Evolutionary conservation across 169 alveolate species (phyloP), one percentile per base, ranked within the genome.

Genomic region (Plasmodium relictum): DNA sequence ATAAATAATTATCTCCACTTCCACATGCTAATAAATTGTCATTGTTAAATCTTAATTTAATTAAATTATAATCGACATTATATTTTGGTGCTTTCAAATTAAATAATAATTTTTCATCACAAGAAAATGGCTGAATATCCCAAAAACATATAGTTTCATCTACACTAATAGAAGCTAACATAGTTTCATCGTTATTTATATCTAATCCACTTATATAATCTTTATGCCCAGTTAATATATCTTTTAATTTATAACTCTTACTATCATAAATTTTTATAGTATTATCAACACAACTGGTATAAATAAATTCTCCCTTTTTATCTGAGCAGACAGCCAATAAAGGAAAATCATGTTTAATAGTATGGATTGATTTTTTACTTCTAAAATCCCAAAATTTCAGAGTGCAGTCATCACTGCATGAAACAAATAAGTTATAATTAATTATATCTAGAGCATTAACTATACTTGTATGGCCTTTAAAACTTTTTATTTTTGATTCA

Each of bases 371-470:
- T 20, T 74, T 73, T 73, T 93, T 89, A 45, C 88, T 44, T 50
- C 97, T 88, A 63, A 91, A 54, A 66, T 95, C 97, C 97, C 97
- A 95, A 39, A 95, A 37, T 93, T 95, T 95, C 31, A 96, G 88
- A 6, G 96, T 91, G 2, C 97, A 96, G 88, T 95, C 97, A 88
- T 95, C 97, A 20, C 96, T 90, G 24, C 97, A 97, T 5, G 97
- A 72, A 26, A 74, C 95, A 24, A 94, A 86, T 37, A 85, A 93
- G 39, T 87, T 76, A 58, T 93, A 90, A 63, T 95, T 93, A 20
- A 69, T 94, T 87, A 88, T 58, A 66, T 45, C 59, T 20, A 63
- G 24, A 12, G 59, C 48, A 52, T 56, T 88, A 18, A 39, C 44
- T 12, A 56, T 45, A 18, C 70, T 56, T 41, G 90, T 24, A 16